Conservation (phyloP, 495 filamentous ascomycete genomes). For the Penicillium steckii region DNA sequence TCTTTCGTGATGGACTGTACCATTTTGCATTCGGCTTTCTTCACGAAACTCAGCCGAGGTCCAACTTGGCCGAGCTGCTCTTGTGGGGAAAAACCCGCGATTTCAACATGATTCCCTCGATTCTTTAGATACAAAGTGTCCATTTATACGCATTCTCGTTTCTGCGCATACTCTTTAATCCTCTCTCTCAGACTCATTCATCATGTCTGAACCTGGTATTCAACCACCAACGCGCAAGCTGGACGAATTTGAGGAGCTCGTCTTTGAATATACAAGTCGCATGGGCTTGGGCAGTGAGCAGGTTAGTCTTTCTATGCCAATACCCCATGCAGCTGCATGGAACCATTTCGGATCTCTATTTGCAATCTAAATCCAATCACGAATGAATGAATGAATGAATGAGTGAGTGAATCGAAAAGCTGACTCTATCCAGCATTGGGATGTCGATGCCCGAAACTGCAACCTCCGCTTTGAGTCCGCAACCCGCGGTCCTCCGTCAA, state of each 20-base stretch:
- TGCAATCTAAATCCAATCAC: too few relatives aligned
- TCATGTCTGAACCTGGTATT: constrained; percentile 21
- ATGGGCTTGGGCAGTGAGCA: constrained; percentile 21
- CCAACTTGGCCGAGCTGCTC: constrained; percentile 1
- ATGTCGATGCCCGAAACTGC: constrained; percentile 27
- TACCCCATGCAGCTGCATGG: too few relatives aligned
- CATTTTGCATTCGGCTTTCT: neutral
- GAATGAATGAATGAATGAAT: too few relatives aligned
- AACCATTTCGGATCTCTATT: too few relatives aligned
- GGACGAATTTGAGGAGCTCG: constrained; percentile 35
- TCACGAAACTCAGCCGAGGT: constrained; percentile 9
- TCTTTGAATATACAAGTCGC: constrained; percentile 28
- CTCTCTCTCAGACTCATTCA: constrained; percentile 1
- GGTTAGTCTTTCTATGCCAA: too few relatives aligned
- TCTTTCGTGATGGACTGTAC: neutral
- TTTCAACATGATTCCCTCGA: neutral
- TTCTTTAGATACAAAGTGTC: neutral
- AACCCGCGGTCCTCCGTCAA: constrained; percentile 30
- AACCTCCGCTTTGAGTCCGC: constrained; percentile 45
- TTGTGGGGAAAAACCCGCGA: constrained; percentile 4
- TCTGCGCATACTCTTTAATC: neutral
- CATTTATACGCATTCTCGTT: neutral
- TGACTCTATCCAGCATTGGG: constrained; percentile 32
- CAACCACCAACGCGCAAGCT: constrained; percentile 24
- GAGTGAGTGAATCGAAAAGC: neutral